Percentiles rank a stretch among this genome's conserved stretches.
Conservation (phyloP, 768 basidiomycete genomes). For the Kwoniella pini region DNA sequence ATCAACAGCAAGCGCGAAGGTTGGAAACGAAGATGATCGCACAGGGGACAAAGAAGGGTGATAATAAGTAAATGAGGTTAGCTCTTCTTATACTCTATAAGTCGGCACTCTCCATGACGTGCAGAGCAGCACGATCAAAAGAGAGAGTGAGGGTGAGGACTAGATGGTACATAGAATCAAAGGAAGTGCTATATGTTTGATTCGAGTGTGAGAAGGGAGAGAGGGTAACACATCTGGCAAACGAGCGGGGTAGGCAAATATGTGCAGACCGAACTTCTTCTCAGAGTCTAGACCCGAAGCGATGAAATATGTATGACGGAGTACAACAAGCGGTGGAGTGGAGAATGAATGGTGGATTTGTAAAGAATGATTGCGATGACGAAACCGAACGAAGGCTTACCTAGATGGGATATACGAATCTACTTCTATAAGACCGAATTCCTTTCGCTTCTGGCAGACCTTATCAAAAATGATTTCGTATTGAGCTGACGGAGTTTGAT, state of each 20-base stretch:
- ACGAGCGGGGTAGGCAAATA: too few species aligned
- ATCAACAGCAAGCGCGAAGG: too few species aligned
- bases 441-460: too few species aligned
- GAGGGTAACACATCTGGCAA: too few species aligned
- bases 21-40: neutral
- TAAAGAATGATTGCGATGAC: neutral
- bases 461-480: too few species aligned
- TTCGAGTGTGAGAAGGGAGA: too few species aligned
- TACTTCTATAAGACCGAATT: too few species aligned
- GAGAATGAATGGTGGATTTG: neutral
- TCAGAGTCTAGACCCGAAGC: too few species aligned
- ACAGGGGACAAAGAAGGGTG: neutral
- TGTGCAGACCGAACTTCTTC: too few species aligned
- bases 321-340: neutral
- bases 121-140: neutral
- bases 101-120: too few species aligned
- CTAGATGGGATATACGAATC: neutral
- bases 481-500: too few species aligned
- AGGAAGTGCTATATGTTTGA: too few species aligned
- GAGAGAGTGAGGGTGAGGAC: neutral
- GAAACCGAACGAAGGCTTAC: neutral
- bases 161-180: neutral
- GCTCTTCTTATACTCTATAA: neutral
- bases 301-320: neutral
- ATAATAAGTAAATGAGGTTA: neutral